Evolutionary conservation across 164 flowering plant genomes (phyloP).

Genomic region (Liquidambar formosana): DNA sequence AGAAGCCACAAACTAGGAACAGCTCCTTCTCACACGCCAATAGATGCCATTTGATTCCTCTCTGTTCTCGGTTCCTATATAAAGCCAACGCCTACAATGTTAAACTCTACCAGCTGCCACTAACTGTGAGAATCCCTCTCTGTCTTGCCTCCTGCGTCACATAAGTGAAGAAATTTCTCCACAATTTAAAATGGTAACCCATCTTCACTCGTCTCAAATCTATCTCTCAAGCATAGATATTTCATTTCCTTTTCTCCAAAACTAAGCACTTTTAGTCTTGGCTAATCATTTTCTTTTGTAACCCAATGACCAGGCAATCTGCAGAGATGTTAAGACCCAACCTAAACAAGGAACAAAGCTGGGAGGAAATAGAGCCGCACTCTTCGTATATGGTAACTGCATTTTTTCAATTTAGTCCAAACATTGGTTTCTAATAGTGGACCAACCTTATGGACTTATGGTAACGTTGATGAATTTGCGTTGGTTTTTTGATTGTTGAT

Average conservation of each 20-base stretch:
- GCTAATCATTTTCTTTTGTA: neutral
- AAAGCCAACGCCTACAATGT: neutral
- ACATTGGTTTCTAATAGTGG: neutral
- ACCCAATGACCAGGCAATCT: slow-evolving; percentile 31
- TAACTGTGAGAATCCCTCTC: too few relatives aligned
- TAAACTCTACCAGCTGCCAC: too few relatives aligned
- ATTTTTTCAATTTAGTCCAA: neutral
- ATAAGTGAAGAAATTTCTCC: too few relatives aligned
- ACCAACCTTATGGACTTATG: too few relatives aligned
- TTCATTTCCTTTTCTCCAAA: neutral
- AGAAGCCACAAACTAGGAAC: neutral
- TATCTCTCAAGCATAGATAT: too few relatives aligned
- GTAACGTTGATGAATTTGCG: neutral
- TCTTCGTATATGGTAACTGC: slow-evolving; percentile 59
- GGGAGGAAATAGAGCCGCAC: slow-evolving; percentile 62
- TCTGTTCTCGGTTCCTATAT: neutral
- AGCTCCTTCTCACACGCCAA: neutral
- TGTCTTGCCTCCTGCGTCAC: too few relatives aligned
- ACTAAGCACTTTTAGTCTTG: neutral
- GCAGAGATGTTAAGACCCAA: slow-evolving; percentile 28
- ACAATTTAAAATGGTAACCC: too few relatives aligned
- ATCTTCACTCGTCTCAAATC: too few relatives aligned
- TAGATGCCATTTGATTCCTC: slow-evolving; percentile 6
- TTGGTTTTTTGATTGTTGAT: neutral
- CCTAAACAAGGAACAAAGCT: slow-evolving; percentile 23